phyloP scores from a whole-genome alignment of 2,329 filamentous ascomycete species.

The Ambrosiella beaveri region DNA sequence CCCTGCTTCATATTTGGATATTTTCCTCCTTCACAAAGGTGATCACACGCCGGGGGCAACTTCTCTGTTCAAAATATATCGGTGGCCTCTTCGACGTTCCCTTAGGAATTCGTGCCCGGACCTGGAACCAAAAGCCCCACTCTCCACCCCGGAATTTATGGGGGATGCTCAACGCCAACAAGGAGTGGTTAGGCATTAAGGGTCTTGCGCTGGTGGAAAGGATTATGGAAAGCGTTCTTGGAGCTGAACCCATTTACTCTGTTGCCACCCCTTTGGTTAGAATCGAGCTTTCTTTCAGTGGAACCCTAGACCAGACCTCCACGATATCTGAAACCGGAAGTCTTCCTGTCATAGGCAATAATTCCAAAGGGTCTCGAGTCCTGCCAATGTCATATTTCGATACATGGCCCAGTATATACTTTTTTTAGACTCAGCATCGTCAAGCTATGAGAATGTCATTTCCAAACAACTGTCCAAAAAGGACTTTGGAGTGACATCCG shows the following conservation, averaged over 20 bases:
- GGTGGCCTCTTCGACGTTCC: neutral
- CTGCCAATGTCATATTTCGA: neutral
- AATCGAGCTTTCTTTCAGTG: neutral
- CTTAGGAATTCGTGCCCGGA: neutral
- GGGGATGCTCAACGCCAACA: neutral
- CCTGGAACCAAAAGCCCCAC: neutral
- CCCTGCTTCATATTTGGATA: too few species aligned
- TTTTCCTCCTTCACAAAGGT: neutral
- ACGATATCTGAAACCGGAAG: neutral
- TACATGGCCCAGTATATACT: neutral
- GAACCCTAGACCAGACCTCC: neutral
- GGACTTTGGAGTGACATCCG: neutral
- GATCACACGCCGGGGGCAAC: neutral
- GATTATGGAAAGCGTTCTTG: neutral
- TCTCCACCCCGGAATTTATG: neutral
- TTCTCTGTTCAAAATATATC: neutral
- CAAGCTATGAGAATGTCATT: neutral
- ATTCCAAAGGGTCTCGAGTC: neutral
- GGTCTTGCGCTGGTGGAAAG: neutral
- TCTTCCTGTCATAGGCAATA: neutral
- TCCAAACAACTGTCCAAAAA: neutral
- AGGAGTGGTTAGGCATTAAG: neutral
- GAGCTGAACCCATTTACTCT: neutral
- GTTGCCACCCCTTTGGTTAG: neutral
- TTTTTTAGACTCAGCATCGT: neutral